Conservation (phyloP, 179 eudicot genomes). For the Carnegiea gigantea region DNA sequence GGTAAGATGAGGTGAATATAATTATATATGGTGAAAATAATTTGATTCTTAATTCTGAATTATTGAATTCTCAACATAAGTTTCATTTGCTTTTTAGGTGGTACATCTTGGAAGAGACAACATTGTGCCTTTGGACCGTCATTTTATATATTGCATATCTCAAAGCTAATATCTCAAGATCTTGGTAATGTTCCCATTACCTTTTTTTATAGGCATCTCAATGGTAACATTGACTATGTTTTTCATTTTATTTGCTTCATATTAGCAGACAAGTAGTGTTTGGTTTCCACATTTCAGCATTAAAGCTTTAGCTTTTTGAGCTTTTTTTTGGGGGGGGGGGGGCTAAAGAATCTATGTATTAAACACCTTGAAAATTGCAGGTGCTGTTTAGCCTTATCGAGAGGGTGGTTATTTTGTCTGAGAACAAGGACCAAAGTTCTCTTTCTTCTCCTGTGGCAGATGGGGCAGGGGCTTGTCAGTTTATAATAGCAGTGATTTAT, state of each 20-base stretch:
- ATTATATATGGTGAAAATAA: not conserved
- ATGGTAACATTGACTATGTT: not conserved
- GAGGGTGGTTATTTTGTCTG: not conserved
- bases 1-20: not conserved
- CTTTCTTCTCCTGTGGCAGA: not conserved
- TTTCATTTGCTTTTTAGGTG: constrained; percentile 51
- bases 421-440: not conserved
- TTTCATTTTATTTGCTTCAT: not conserved
- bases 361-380: not conserved
- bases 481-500: not conserved
- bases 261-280: not conserved
- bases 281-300: not conserved
- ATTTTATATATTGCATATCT: constrained; percentile 71
- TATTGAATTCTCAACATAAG: not conserved
- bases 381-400: not conserved
- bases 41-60: not conserved
- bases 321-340: not conserved
- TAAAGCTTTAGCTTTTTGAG: not conserved
- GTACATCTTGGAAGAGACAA: constrained; percentile 83
- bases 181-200: constrained; percentile 50
- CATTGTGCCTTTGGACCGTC: constrained; percentile 82
- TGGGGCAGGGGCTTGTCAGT: not conserved
- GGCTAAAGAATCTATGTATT: not conserved
- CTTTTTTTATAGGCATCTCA: not conserved
- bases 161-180: constrained; percentile 53